These are phyloP conservation scores for grape (Vitis vinifera) DNA, from an alignment of 164 flowering plant species.

Conservation along the genomic window DNA sequence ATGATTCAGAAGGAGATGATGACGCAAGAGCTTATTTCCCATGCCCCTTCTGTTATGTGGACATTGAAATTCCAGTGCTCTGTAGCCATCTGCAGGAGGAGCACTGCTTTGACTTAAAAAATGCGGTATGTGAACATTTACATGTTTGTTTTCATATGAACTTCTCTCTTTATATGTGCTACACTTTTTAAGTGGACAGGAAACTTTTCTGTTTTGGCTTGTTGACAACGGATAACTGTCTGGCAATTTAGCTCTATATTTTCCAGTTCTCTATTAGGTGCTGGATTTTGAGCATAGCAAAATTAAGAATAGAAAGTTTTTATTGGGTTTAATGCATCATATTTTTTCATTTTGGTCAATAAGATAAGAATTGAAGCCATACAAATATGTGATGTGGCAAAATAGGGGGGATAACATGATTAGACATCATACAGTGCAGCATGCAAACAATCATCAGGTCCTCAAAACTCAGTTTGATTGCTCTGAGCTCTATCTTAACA, in stretches of 20 bases:
- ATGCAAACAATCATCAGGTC: neutral
- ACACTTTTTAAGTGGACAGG: too few relatives aligned
- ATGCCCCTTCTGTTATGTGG: constrained; percentile 87
- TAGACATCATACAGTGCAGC: neutral
- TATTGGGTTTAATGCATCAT: neutral
- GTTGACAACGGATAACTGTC: too few relatives aligned
- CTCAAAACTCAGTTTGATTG: constrained; percentile 1
- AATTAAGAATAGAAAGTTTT: neutral
- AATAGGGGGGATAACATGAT: neutral
- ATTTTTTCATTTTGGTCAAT: neutral
- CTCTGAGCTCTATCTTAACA: neutral
- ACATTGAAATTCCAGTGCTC: constrained; percentile 60
- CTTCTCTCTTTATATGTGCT: neutral
- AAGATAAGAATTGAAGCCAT: neutral
- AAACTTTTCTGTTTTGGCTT: too few relatives aligned
- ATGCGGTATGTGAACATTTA: constrained; percentile 47
- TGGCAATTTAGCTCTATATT: too few relatives aligned
- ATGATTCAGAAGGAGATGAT: constrained; percentile 65
- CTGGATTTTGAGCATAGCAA: too few relatives aligned
- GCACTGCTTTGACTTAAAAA: constrained; percentile 80
- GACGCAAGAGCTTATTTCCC: constrained; percentile 56
- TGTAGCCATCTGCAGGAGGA: constrained; percentile 77
- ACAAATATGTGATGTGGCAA: neutral
- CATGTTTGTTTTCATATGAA: neutral
- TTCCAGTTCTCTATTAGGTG: too few relatives aligned